Evolutionary conservation across 1,284 basidiomycete species (phyloP), one percentile per base, ranked within the genome.

Genomic region (Cystobasidiaceae sp.): DNA sequence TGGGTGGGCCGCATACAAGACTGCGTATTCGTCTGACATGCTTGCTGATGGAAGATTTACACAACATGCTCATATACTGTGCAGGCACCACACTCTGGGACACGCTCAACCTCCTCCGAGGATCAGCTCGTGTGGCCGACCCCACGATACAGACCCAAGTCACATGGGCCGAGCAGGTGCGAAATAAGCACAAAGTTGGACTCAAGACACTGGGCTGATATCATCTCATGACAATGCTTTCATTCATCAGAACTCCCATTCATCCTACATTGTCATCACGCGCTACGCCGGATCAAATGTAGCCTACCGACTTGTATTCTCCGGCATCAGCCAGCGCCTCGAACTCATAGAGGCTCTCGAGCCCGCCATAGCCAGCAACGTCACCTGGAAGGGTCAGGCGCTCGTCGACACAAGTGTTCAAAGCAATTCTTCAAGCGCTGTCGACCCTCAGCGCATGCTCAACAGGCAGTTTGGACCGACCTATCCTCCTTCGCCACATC

Each of bases 391-490:
- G 44, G 55, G 48, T 37, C 33, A 60, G 46, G 3, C 52, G 27
- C 51, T 64, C 9, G 33, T 62, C 19, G 37, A 11, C n/a, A 39
- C 37, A 11, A n/a, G 37, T 39, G 11, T 11, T 39, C 11, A n/a
- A 11, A 39, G n/a, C 37, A n/a, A 39, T 45, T 52, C 49, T 19
- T 13, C 61, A 34, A 28, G 41, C 7, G n/a, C 58, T 15, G 21
- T 49, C n/a, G 46, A 44, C 19, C 48, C 56, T 17, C 56, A 59
- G 37, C 46, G 55, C 33, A 23, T 48, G 23, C 21, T 66, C 13
- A 45, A 66, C 48, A 46, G 34, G 25, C 46, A 48, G 15, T 67
- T 67, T 37, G 66, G 66, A 2, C 66, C 66, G 8, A 67, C 66
- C 5, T 67, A 61, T 30, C 59, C 58, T 27, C 59, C 59, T 15